A percentile compares a stretch with the other conserved stretches of the same genome.
phyloP scores from a whole-genome alignment of 345 rosid species.

The Raphanus raphanistrum region DNA sequence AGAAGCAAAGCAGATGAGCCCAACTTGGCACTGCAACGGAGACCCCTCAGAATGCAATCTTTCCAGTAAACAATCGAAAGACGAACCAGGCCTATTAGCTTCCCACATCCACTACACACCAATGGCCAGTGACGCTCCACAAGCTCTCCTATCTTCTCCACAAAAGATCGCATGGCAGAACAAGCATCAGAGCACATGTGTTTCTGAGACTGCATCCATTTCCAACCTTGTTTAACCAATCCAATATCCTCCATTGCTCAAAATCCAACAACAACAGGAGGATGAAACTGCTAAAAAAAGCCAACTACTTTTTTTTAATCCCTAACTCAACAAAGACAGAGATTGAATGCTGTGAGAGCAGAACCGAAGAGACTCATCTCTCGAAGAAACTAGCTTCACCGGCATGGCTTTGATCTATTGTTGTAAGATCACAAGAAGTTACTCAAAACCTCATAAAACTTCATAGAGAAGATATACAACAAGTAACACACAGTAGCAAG shows the following conservation, averaged over 20 bases:
- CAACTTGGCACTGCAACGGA: slow-evolving; percentile 57
- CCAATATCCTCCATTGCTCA: slow-evolving; percentile 81
- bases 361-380: slow-evolving; percentile 19
- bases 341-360: slow-evolving; percentile 3
- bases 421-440: neutral
- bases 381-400: slow-evolving; percentile 22
- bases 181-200: slow-evolving; percentile 47
- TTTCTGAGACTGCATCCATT: slow-evolving; percentile 83
- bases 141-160: slow-evolving; percentile 55
- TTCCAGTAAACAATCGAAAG: slow-evolving; percentile 69
- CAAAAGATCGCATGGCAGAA: slow-evolving; percentile 43
- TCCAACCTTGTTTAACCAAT: slow-evolving; percentile 79
- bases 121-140: slow-evolving; percentile 90
- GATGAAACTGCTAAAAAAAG: neutral
- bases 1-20: slow-evolving; percentile 85
- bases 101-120: slow-evolving; percentile 65
- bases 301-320: neutral
- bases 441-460: slow-evolving; percentile 20
- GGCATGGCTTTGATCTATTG: neutral
- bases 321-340: slow-evolving; percentile 19
- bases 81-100: slow-evolving; percentile 43
- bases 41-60: slow-evolving; percentile 68
- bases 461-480: slow-evolving; percentile 14
- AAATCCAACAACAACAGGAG: neutral
- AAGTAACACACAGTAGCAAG: slow-evolving; percentile 10